phyloP scores from a whole-genome alignment of 768 basidiomycete genomes.

The Naganishia vaughanmartiniae region DNA sequence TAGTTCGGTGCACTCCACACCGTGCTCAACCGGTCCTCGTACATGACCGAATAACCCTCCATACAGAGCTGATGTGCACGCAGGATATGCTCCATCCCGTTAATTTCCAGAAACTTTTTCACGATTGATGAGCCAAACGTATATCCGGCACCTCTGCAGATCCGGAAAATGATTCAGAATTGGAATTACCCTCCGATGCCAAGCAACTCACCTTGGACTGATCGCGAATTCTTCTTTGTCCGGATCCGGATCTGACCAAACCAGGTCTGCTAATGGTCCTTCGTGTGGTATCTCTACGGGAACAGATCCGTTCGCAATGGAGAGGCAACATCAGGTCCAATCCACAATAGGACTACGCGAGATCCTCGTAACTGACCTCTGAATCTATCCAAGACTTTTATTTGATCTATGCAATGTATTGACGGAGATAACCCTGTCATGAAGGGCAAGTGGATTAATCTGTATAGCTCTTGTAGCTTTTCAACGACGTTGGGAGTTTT shows the following conservation, averaged over 20 bases:
- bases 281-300: slow-evolving; percentile 94
- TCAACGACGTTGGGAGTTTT: background rate
- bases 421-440: slow-evolving; percentile 84
- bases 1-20: slow-evolving; percentile 99
- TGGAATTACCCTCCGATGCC: too few species aligned
- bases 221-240: slow-evolving; percentile 99
- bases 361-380: slow-evolving; percentile 62
- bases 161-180: background rate
- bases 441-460: background rate
- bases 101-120: slow-evolving; percentile 92
- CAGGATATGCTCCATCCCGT: slow-evolving; percentile 94
- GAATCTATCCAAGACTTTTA: slow-evolving; percentile 98
- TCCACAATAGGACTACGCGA: background rate
- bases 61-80: slow-evolving; percentile 98
- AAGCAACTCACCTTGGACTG: slow-evolving; percentile 73
- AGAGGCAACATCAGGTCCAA: slow-evolving; percentile 20
- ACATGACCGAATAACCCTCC: slow-evolving; percentile 98
- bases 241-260: slow-evolving; percentile 99
- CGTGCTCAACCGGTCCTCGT: slow-evolving; percentile 90
- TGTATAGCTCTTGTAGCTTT: background rate
- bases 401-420: slow-evolving; percentile 98
- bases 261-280: slow-evolving; percentile 98
- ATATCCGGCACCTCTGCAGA: slow-evolving; percentile 85
- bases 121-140: slow-evolving; percentile 98
- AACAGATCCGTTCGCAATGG: slow-evolving; percentile 20